These are phyloP conservation scores for Penicillium odoratum DNA, from an alignment of 495 filamentous ascomycete species.

Conservation along the genomic window DNA sequence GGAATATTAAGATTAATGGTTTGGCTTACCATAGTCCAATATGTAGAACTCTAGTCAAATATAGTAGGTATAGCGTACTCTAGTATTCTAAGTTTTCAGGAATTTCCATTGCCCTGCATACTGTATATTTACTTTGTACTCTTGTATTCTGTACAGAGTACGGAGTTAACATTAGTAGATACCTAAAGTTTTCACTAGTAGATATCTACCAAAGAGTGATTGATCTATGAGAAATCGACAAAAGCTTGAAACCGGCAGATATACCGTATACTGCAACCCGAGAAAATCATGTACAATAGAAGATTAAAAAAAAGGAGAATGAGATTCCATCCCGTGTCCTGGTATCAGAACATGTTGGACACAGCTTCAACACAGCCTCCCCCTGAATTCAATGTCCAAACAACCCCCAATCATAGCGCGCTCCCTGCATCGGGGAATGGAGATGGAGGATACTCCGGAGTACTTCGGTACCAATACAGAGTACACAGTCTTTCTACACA, in stretches of 20 bases:
- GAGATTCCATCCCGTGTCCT: slow-evolving; percentile 1
- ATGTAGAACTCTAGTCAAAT: neutral
- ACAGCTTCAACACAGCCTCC: slow-evolving; percentile 29
- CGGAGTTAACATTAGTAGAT: too few relatives aligned
- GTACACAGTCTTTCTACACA: slow-evolving; percentile 5
- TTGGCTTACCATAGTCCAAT: neutral
- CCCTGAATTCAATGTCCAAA: slow-evolving; percentile 24
- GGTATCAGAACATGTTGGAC: slow-evolving; percentile 3
- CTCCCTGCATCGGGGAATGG: slow-evolving; percentile 21
- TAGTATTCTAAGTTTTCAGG: neutral
- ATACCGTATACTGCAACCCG: neutral
- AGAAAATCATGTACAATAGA: neutral
- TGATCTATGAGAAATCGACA: neutral
- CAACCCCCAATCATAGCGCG: slow-evolving; percentile 12
- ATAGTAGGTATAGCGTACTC: neutral
- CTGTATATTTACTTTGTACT: neutral
- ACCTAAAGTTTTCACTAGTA: too few relatives aligned
- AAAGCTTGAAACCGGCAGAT: neutral
- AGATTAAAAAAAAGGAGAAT: neutral
- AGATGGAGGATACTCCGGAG: slow-evolving; percentile 8
- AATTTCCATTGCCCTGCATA: neutral
- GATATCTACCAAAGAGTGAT: too few relatives aligned
- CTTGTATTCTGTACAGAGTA: too few relatives aligned
- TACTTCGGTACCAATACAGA: slow-evolving; percentile 7
- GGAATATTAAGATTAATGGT: neutral